Base-by-base conservation (phyloP, 2,329 filamentous ascomycete species). In the Neonectria magnoliae region DNA sequence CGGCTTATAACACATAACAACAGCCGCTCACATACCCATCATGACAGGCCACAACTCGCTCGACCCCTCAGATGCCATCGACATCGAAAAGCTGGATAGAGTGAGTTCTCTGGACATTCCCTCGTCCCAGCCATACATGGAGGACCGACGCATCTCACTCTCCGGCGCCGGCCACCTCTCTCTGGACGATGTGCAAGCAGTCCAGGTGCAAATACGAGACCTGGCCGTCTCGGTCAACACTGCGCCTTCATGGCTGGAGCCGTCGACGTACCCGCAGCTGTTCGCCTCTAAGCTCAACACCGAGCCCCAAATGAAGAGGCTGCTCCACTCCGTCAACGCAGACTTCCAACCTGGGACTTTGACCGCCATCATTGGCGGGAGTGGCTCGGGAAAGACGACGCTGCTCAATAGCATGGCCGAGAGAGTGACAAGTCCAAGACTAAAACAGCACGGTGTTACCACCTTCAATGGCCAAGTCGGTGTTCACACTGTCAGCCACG, bases 341-440 rank as follows among this genome's bases (percentile, higher is more conserved):
- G 84, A 87, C 25, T 85, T 93, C 75, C 82, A 83, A 3, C 84
- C 87, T 8, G 90, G 91, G 3, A 90, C 88, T 3, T 77, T 94
- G 44, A 93, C 91, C 0, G 91, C 91, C 9, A 93, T 94, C 57
- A 88, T 94, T 62, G 91, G 91, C 10, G 90, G 91, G 4, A 91
- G 89, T 72, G 91, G 91, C 20, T 91, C 88, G 2, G 91, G 91
- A 0, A 93, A 93, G 79, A 92, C 90, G 4, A 91, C 89, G 0
- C 78, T 92, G 62, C 81, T 94, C 36, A 94, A 93, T 75, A 87
- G 89, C 20, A 85, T 93, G 79, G 89, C 91, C 11, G 88, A 91
- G 68, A 85, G 91, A 36, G 87, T 93, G 76, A 82, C 84, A n/a
- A 87, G 85, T 69, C 78, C 81, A 0, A 78, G 84, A 9, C 73